Conservation (phyloP, 495 filamentous ascomycete species). For the Diplogelasinospora grovesii region DNA sequence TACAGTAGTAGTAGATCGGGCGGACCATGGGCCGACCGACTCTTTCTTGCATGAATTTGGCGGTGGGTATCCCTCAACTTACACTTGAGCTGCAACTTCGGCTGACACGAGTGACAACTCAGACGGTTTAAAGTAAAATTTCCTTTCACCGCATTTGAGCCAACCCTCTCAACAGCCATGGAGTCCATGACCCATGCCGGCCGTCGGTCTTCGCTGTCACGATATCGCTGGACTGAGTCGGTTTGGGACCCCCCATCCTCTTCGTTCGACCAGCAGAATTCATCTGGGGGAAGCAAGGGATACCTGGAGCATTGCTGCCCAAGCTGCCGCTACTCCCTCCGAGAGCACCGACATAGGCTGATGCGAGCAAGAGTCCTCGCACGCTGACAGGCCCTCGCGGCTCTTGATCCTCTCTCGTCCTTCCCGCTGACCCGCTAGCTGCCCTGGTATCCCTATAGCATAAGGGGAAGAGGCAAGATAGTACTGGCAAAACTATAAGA, state of each 20-base stretch:
- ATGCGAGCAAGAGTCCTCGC: slow-evolving; percentile 8
- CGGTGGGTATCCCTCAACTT: no score
- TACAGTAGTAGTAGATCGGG: no score
- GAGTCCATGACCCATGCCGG: slow-evolving; percentile 2
- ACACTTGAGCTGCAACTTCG: no score
- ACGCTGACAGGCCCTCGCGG: slow-evolving; percentile 6
- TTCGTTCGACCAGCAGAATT: slow-evolving; percentile 6
- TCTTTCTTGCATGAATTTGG: no score
- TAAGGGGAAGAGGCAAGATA: slow-evolving; percentile 5
- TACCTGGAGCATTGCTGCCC: slow-evolving; percentile 45
- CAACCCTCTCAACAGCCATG: slow-evolving; percentile 1
- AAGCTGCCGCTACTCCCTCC: slow-evolving; percentile 23
- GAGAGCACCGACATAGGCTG: slow-evolving; percentile 6
- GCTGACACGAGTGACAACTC: slow-evolving; percentile 3
- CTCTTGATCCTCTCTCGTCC: background rate
- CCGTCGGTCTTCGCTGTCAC: slow-evolving; percentile 5
- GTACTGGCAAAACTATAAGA: slow-evolving; percentile 32
- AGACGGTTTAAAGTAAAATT: no score
- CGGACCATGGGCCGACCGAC: no score
- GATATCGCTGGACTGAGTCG: slow-evolving; percentile 1
- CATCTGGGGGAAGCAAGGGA: slow-evolving; percentile 24
- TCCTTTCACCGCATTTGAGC: slow-evolving; percentile 3
- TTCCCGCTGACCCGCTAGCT: slow-evolving; percentile 5
- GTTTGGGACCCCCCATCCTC: background rate
- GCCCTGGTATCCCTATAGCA: background rate